Evolutionary conservation across 257 asterid genomes (phyloP).

Genomic region (Plantago elongata): DNA sequence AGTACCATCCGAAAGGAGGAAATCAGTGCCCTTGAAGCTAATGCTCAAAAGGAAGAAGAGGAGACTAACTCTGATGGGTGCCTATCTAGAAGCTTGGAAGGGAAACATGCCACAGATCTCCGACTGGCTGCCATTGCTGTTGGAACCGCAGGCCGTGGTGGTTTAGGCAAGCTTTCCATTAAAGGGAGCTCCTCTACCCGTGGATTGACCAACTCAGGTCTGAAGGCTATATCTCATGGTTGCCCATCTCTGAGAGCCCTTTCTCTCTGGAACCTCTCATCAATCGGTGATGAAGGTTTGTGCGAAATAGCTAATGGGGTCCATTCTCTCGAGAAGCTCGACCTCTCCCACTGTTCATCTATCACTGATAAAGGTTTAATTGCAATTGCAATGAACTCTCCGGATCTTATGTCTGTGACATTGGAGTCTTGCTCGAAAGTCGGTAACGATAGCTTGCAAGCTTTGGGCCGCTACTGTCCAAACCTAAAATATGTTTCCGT

Average conservation of each 20-base stretch:
- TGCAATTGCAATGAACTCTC: conserved; percentile 65
- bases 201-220: conserved; percentile 64
- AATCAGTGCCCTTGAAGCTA: conserved; percentile 25
- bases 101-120: conserved; percentile 81
- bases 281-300: conserved; percentile 69
- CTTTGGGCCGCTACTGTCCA: conserved; percentile 55
- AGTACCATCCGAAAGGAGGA: conserved; percentile 69
- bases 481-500: conserved; percentile 51
- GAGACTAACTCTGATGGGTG: conserved; percentile 40
- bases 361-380: conserved; percentile 60
- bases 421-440: conserved; percentile 74
- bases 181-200: conserved; percentile 53
- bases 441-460: conserved; percentile 67
- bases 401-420: conserved; percentile 54
- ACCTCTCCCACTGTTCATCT: conserved; percentile 63
- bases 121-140: conserved; percentile 86
- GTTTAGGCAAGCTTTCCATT: conserved; percentile 84
- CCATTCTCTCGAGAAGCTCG: conserved; percentile 71
- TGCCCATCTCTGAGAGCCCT: conserved; percentile 71
- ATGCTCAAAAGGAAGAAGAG: conserved; percentile 26
- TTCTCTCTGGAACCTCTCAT: conserved; percentile 73
- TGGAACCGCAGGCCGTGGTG: conserved; percentile 73
- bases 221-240: conserved; percentile 70
- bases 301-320: conserved; percentile 68
- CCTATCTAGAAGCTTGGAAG: conserved; percentile 83